Evolutionary conservation across 805 yeast genomes (phyloP), one percentile per base, ranked within the genome.

Genomic region (Sugiyamaella lignohabitans): DNA sequence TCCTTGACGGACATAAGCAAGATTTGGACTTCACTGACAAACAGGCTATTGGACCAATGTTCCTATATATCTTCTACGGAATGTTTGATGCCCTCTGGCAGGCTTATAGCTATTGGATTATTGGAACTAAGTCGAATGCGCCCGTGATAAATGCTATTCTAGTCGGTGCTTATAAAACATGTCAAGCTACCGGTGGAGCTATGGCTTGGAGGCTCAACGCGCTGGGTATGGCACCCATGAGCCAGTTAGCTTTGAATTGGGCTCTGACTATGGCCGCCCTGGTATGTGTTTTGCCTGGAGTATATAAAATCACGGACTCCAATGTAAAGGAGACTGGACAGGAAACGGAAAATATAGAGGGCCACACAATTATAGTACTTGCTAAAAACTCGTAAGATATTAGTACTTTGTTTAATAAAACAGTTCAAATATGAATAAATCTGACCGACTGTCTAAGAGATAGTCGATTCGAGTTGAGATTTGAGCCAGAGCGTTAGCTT

Each of bases 141-240:
- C 74, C 81, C 30, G 70, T 74, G 61, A 74, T 70, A 56, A 65
- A 68, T 40, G 77, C 80, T 30, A 62, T 78, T 51, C 71, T 76
- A 53, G 79, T 80, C 20, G 82, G 82, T 35, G 72, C 74, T 58
- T 79, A 77, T 66, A 79, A 79, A 65, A 75, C 79, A 47, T 60
- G 77, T 48, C 84, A 79, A 64, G 70, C 78, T 29, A 80, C 80
- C 5, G 82, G 80, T 58, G 78, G 80, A n/a, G 83, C 80, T 21
- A 68, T 79, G 51, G 73, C 73, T 6, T 79, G 82, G 82, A 65
- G 79, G 53, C 61, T 76, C 52, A 80, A 77, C 58, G 73, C 76
- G 20, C 51, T 64, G 29, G 60, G 56, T 14, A 48, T 45, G 14
- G 46, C 60, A 29, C 76, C 70, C 59, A 65, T 69, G 59, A 58